Conservation (phyloP, 202 grass and related monocot species). For the Schoenoplectus triqueter region DNA sequence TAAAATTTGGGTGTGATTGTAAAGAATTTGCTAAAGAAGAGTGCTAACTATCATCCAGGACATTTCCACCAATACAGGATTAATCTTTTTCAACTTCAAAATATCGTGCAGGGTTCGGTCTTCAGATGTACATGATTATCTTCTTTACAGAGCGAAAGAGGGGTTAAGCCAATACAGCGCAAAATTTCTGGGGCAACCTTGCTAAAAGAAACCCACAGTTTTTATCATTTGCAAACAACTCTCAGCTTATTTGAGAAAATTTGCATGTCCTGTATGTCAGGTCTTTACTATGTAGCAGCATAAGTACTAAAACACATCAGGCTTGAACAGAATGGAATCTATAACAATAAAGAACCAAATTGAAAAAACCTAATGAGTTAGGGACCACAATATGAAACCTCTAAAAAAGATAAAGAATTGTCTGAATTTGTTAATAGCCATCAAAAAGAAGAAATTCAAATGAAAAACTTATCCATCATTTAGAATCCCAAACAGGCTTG, state of each 20-base stretch:
- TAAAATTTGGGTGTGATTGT: background rate
- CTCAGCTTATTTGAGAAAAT: background rate
- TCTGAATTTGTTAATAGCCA: background rate
- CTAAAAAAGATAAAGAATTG: background rate
- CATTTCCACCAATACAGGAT: background rate
- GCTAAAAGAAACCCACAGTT: background rate
- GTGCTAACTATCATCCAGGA: background rate
- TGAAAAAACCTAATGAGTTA: slow-evolving; percentile 5
- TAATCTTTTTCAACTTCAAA: background rate
- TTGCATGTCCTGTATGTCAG: background rate
- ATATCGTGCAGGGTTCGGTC: background rate
- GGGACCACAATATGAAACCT: background rate
- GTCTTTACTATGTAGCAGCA: background rate
- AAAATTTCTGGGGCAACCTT: background rate
- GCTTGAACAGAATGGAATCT: background rate
- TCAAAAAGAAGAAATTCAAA: background rate
- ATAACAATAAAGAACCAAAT: background rate
- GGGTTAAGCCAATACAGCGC: background rate
- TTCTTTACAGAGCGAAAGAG: background rate
- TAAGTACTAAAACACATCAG: background rate
- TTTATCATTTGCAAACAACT: slow-evolving; percentile 23
- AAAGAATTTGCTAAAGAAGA: background rate
- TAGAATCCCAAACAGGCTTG: background rate
- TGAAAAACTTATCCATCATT: slow-evolving; percentile 22
- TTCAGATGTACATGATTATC: background rate